Percentiles rank a stretch among this genome's conserved stretches.
phyloP scores from a whole-genome alignment of 2,329 filamentous ascomycete genomes.

The Curvularia sp. region DNA sequence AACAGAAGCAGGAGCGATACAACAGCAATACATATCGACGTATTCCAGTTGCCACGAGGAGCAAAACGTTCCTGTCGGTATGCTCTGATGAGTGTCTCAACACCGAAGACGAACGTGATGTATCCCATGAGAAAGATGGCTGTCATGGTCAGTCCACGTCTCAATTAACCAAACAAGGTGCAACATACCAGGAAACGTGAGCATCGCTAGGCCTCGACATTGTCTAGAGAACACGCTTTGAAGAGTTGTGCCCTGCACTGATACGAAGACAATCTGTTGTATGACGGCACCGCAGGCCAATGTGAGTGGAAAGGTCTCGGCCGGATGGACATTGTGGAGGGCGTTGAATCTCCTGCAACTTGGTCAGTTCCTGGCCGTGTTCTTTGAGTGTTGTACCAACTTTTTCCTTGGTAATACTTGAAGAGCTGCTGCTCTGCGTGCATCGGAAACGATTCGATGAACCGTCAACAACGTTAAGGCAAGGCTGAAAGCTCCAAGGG shows the following conservation, averaged over 20 bases:
- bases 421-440: conserved; percentile 44
- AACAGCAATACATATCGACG: conserved; percentile 62
- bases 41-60: conserved; percentile 65
- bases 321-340: conserved; percentile 49
- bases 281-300: conserved; percentile 48
- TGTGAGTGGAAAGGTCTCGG: conserved; percentile 51
- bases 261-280: conserved; percentile 49
- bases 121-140: conserved; percentile 72
- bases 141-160: conserved; percentile 44
- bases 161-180: not conserved
- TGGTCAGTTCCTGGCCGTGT: conserved; percentile 21
- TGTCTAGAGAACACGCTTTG: conserved; percentile 46
- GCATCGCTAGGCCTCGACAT: conserved; percentile 46
- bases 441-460: conserved; percentile 49
- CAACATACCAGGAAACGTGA: conserved; percentile 50
- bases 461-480: conserved; percentile 46
- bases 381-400: conserved; percentile 29
- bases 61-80: conserved; percentile 64
- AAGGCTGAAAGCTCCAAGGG: conserved; percentile 49
- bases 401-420: conserved; percentile 41
- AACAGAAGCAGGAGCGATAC: conserved; percentile 60
- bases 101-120: conserved; percentile 69
- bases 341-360: conserved; percentile 43
- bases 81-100: conserved; percentile 66
- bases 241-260: conserved; percentile 50